Conservation (phyloP, 2,329 filamentous ascomycete species). For the Aspergillus sp. region DNA sequence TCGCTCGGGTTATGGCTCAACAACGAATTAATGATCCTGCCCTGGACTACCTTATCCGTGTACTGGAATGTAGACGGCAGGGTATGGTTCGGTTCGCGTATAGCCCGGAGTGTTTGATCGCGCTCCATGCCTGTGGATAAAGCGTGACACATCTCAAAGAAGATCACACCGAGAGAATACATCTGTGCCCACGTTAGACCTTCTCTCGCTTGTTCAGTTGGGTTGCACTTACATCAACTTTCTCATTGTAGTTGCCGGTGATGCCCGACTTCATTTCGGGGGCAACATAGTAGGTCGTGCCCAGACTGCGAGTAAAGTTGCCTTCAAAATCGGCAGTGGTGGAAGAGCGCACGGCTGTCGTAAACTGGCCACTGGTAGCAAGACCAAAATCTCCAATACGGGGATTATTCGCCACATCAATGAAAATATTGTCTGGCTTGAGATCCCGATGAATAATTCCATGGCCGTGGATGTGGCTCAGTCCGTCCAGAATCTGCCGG, state of each 20-base stretch:
- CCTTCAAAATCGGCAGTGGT: constrained; percentile 39
- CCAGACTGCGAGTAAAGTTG: constrained; percentile 57
- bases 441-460: constrained; percentile 95
- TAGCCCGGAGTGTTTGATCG: constrained; percentile 64
- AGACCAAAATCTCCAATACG: constrained; percentile 97
- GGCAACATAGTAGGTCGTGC: constrained; percentile 87
- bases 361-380: constrained; percentile 77
- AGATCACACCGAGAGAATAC: constrained; percentile 96
- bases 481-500: constrained; percentile 83
- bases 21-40: constrained; percentile 75
- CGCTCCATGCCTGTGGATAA: constrained; percentile 65
- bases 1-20: constrained; percentile 80
- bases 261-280: constrained; percentile 81
- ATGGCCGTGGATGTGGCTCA: constrained; percentile 84
- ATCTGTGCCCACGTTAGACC: constrained; percentile 53
- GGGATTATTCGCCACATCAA: constrained; percentile 84
- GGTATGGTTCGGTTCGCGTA: constrained; percentile 67
- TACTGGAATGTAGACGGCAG: constrained; percentile 73
- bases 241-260: constrained; percentile 79
- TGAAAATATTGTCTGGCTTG: constrained; percentile 97
- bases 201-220: background rate
- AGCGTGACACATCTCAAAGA: constrained; percentile 90
- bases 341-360: constrained; percentile 42
- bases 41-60: constrained; percentile 68
- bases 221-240: constrained; percentile 71